Percentiles rank a stretch among this genome's conserved stretches.
Conservation (phyloP, 306 rosid species). For the Phaseolus lunatus region DNA sequence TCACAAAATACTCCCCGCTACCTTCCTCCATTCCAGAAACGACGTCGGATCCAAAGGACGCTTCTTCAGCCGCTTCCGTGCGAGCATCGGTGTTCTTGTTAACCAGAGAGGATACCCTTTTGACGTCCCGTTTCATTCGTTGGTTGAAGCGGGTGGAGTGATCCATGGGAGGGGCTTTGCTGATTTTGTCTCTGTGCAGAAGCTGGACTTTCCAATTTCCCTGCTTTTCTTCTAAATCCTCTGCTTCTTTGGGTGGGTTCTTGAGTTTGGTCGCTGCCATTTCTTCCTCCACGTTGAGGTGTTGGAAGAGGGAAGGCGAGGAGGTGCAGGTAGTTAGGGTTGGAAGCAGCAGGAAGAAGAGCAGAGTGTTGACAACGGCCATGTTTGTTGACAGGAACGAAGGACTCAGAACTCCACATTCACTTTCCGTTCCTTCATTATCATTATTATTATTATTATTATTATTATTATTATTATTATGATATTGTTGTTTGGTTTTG, state of each 20-base stretch:
- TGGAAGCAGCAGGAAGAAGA: conserved; percentile 4
- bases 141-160: conserved; percentile 47
- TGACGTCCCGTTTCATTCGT: conserved; percentile 64
- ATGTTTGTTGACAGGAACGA: conserved; percentile 2
- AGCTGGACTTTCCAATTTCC: conserved; percentile 59
- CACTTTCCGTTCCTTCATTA: neutral
- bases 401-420: neutral
- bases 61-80: neutral
- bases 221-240: neutral
- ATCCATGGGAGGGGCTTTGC: neutral
- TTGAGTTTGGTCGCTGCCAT: conserved; percentile 35
- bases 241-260: neutral
- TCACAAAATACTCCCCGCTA: conserved; percentile 82
- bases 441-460: no score
- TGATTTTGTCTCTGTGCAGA: conserved; percentile 67
- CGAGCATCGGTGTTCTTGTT: neutral
- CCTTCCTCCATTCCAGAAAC: conserved; percentile 86
- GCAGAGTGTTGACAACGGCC: neutral
- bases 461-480: no score
- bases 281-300: conserved; percentile 45
- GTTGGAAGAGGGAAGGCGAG: conserved; percentile 33
- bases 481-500: neutral
- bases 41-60: conserved; percentile 71
- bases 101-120: conserved; percentile 56
- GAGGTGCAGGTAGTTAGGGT: neutral